Conservation (phyloP, 2,329 filamentous ascomycete genomes). For the Pseudogymnoascus sp. region DNA sequence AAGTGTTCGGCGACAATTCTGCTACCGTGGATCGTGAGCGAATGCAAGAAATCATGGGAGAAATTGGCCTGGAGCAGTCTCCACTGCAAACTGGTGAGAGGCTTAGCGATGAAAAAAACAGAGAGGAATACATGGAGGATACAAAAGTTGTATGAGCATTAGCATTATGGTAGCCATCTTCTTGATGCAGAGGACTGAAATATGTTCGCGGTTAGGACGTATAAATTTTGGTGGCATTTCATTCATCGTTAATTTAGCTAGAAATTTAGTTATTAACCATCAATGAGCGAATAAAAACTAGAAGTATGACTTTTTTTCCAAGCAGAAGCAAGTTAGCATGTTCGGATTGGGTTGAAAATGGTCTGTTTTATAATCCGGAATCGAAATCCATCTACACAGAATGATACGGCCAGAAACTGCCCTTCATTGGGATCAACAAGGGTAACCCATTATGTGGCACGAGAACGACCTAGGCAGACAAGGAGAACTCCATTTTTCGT, state of each 20-base stretch:
- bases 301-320: no score
- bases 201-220: neutral
- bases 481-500: neutral
- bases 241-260: no score
- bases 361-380: neutral
- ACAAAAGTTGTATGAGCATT: neutral
- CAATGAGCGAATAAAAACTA: no score
- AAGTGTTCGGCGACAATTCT: slow-evolving; percentile 26
- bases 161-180: neutral
- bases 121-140: neutral
- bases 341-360: no score
- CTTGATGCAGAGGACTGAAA: neutral
- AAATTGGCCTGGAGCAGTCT: neutral
- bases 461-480: neutral
- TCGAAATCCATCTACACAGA: neutral
- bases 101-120: neutral
- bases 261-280: no score
- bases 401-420: neutral
- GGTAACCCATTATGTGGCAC: neutral
- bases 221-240: neutral
- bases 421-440: neutral
- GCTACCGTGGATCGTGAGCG: neutral
- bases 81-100: neutral
- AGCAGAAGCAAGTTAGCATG: no score
- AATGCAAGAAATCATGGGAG: neutral